Base-by-base conservation (phyloP, 768 basidiomycete genomes). In the Mycena sanguinolenta region DNA sequence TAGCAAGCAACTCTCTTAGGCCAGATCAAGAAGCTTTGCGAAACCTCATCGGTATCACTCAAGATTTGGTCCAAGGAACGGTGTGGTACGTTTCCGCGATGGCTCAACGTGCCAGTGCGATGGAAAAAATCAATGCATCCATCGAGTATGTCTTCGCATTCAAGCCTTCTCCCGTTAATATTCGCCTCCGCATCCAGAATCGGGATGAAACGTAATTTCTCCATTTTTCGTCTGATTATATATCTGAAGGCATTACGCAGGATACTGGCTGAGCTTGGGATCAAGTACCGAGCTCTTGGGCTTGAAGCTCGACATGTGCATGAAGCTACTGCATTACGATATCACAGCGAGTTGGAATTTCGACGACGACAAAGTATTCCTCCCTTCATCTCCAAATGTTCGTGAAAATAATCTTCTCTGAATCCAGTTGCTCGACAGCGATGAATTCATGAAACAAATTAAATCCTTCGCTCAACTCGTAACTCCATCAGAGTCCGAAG, bases 31-130 rank as follows among this genome's bases (percentile, higher is more conserved):
- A 2, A 27, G 61, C 61, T 10, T 5, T 63, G 34, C 10, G 4
- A 8, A 53, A 36, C 16, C 49, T 63, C 6, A 53, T 53, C 30
- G 12, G n/a, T 12, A 46, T 53, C 7, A 53, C 61, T 16, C 34
- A 38, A 30, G 19, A 30, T n/a, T n/a, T n/a, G n/a, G n/a, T n/a
- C n/a, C n/a, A n/a, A n/a, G n/a, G n/a, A n/a, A n/a, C n/a, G n/a
- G 65, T 52, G 23, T 54, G 52, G 55, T 46, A 50, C 25, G 65
- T 66, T 17, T 7, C 55, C 34, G 65, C 65, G 9, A 66, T 58
- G 46, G 65, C 65, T 5, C 65, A 66, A 49, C 55, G 65, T 25
- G 46, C 65, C 4, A 58, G 27, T 39, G 44, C 65, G 0, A 23
- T 21, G 36, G 42, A 34, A 32, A 66, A 58, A 28, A 63, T 63